These are phyloP conservation scores for Davidsoniella virescens DNA, from an alignment of 2,329 filamentous ascomycete species.

Conservation along the genomic window DNA sequence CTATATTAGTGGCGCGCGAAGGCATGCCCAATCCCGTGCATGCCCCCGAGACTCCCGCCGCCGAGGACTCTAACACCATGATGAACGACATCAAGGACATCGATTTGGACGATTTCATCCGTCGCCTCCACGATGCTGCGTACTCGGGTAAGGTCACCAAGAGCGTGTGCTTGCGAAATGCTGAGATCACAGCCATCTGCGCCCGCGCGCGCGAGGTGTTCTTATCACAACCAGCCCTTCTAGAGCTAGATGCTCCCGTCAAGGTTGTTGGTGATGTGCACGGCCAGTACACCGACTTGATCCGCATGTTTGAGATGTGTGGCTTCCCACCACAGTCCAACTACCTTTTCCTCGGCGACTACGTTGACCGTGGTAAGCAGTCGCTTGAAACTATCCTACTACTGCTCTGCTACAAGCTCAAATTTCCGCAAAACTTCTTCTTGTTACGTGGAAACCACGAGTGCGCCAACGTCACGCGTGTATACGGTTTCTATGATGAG, in stretches of 20 bases:
- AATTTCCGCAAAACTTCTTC: conserved; percentile 96
- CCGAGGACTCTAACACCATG: conserved; percentile 27
- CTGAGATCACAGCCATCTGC: conserved; percentile 90
- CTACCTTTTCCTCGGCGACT: conserved; percentile 88
- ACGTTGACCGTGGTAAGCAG: conserved; percentile 92
- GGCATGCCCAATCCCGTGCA: conserved; percentile 52
- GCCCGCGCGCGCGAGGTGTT: conserved; percentile 77
- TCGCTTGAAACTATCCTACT: conserved; percentile 88
- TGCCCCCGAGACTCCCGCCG: conserved; percentile 26
- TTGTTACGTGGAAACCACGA: conserved; percentile 88
- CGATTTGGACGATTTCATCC: conserved; percentile 95
- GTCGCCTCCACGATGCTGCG: conserved; percentile 78
- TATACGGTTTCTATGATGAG: conserved; percentile 97
- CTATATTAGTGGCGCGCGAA: conserved; percentile 74
- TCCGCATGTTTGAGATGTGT: conserved; percentile 97
- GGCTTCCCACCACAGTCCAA: conserved; percentile 86
- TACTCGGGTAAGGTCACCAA: conserved; percentile 97
- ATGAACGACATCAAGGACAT: conserved; percentile 85
- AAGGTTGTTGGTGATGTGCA: conserved; percentile 97
- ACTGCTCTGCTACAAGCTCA: conserved; percentile 89
- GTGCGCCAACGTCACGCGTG: conserved; percentile 86
- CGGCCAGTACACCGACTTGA: conserved; percentile 89
- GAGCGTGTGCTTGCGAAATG: conserved; percentile 91
- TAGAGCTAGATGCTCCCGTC: conserved; percentile 86
- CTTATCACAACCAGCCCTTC: conserved; percentile 74